Evolutionary conservation across 495 filamentous ascomycete species (phyloP), one percentile per base, ranked within the genome.

Genomic region (Chlorociboria aeruginascens): DNA sequence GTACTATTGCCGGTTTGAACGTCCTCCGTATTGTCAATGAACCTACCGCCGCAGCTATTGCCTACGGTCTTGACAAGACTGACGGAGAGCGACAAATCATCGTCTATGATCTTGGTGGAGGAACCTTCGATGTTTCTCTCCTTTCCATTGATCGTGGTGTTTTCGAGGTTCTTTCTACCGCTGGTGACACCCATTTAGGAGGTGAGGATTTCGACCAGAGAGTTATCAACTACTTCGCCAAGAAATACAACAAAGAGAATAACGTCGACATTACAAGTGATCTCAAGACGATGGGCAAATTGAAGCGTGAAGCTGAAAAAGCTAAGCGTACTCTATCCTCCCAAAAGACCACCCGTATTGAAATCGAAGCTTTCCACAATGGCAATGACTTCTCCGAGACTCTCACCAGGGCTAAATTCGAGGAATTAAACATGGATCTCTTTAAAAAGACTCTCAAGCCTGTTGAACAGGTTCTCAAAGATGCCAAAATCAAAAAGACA

Each of bases 151-250:
- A 99, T 61, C 73, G 90, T 61, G 93, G 93, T 66, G 88, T 95
- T 57, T 99, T 99, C 66, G 93, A 99, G 74, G 93, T 99, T 55
- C 71, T 88, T 68, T 82, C 93, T 67, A 99, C 93, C 58, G 92
- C 92, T 67, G 93, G 93, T 85, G 93, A 99, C 66, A 97, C 93
- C 57, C 93, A 97, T 71, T 81, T 99, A 58, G 93, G 93, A 79
- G 93, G 93, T 81, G 93, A 97, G 69, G 93, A 99, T 74, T 97
- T 99, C 68, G 92, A 99, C 68, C 86, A 97, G 74, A 83, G 90
- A 67, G 79, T 96, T 68, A 93, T 99, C 76, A 86, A 87, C 71
- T 78, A 95, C 81, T 86, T 96, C 66, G 81, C 84, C 71, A 97
- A 97, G 85, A 78, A 80, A 57, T 99, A 95, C 80, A 97, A 97